phyloP scores from a whole-genome alignment of 805 yeast genomes.

The Barnettozyma sp. region DNA sequence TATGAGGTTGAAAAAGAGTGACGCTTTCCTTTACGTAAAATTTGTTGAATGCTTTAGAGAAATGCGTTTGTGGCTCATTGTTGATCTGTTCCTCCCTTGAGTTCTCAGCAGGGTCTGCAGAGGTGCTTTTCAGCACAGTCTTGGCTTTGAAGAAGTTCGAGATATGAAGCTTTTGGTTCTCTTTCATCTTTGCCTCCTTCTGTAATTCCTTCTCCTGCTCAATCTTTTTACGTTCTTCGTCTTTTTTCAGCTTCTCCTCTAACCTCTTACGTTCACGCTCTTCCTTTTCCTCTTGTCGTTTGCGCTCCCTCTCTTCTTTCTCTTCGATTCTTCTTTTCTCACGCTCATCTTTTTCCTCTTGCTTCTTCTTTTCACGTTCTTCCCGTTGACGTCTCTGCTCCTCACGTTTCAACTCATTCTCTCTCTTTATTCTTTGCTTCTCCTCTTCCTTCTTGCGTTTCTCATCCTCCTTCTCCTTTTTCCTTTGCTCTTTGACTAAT shows the following conservation, averaged over 20 bases:
- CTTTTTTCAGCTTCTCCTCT: constrained; percentile 21
- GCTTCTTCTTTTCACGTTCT: constrained; percentile 18
- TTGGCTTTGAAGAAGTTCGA: constrained; percentile 28
- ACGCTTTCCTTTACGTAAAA: constrained; percentile 34
- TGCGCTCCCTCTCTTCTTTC: constrained; percentile 16
- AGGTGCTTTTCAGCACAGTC: constrained; percentile 14
- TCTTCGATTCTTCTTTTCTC: constrained; percentile 20
- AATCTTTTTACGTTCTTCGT: constrained; percentile 26
- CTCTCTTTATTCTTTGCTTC: constrained; percentile 30
- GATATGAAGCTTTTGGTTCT: constrained; percentile 23
- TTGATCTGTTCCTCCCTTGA: background rate
- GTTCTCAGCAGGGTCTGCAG: constrained; percentile 5
- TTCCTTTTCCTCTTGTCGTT: constrained; percentile 11
- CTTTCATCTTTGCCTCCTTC: constrained; percentile 31
- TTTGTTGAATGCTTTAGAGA: constrained; percentile 29
- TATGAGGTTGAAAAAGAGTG: constrained; percentile 16
- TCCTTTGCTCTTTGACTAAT: constrained; percentile 27
- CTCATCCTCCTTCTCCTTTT: constrained; percentile 1
- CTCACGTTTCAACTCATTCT: constrained; percentile 25
- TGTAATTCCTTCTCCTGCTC: constrained; percentile 33
- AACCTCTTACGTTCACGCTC: constrained; percentile 22
- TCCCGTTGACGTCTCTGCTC: constrained; percentile 22
- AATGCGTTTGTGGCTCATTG: constrained; percentile 23
- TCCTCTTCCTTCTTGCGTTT: constrained; percentile 21
- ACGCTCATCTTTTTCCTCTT: constrained; percentile 21